Conservation (phyloP, 805 yeast genomes). For the Myxozyma sirexii region DNA sequence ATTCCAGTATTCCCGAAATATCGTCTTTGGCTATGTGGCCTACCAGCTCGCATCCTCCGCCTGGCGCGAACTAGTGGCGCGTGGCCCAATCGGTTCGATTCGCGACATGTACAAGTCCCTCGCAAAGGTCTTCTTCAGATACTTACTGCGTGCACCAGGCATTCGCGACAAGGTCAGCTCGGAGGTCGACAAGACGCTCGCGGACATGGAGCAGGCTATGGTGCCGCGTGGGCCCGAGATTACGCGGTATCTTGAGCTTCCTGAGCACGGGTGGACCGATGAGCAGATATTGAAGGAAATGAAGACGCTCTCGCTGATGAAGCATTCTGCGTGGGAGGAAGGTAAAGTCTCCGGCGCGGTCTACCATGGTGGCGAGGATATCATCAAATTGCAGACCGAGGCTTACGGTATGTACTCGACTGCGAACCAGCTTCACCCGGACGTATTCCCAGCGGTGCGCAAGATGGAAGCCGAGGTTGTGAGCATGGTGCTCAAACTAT, state of each 20-base stretch:
- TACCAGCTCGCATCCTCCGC: slow-evolving; percentile 10
- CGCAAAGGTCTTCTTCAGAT: slow-evolving; percentile 29
- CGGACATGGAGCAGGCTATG: slow-evolving; percentile 57
- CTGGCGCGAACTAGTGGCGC: slow-evolving; percentile 32
- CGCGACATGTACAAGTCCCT: slow-evolving; percentile 9
- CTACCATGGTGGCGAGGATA: slow-evolving; percentile 88
- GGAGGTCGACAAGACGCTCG: slow-evolving; percentile 56
- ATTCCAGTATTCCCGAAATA: slow-evolving; percentile 2
- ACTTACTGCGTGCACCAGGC: slow-evolving; percentile 52
- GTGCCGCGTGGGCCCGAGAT: slow-evolving; percentile 54
- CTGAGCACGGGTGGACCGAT: slow-evolving; percentile 59
- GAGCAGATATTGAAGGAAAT: slow-evolving; percentile 55
- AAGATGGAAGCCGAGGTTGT: slow-evolving; percentile 97
- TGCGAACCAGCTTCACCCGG: slow-evolving; percentile 95
- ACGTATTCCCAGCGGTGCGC: slow-evolving; percentile 93
- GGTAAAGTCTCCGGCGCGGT: slow-evolving; percentile 95
- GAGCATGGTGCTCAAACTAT: slow-evolving; percentile 72
- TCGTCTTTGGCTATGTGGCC: slow-evolving; percentile 12
- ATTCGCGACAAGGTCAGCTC: slow-evolving; percentile 58
- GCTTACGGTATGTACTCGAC: slow-evolving; percentile 79
- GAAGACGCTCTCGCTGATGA: slow-evolving; percentile 48
- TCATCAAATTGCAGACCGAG: slow-evolving; percentile 69
- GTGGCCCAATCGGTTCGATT: slow-evolving; percentile 35
- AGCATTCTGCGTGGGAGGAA: slow-evolving; percentile 76
- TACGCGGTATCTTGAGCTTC: slow-evolving; percentile 49